Base-by-base conservation (phyloP, 2,329 filamentous ascomycete species). In the Amylocarpus encephaloides region DNA sequence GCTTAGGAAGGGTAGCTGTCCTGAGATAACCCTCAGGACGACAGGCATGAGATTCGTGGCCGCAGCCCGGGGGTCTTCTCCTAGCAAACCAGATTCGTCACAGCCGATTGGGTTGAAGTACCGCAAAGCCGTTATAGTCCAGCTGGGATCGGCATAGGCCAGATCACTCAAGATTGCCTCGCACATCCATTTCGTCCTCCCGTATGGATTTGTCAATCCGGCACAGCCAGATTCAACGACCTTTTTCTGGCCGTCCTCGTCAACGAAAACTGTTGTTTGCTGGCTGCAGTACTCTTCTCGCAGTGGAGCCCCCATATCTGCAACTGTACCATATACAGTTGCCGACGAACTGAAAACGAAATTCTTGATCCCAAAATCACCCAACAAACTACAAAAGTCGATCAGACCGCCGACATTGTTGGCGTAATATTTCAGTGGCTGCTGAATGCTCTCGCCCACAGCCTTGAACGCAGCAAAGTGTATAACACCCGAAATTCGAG, bases 51-150 rank as follows among this genome's bases (percentile, higher is more conserved):
- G 71, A 61, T 86, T 85, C 35, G 78, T 82, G 7, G 82, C 79
- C 33, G 71, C 74, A 50, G 76, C 76, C 49, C 76, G 73, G 19
- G 82, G 82, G 62, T 83, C 78, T 67, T 85, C 82, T 15, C 81
- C 79, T 10, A 85, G 69, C 6, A 82, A 68, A 13, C 82, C 82
- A 2, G 79, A 83, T 22, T 78, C 70, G 60, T 85, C 79, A 63
- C 80, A 84, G 6, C 82, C 82, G 47, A 84, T 77, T 1, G 82
- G 82, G 55, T 85, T 85, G 69, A 85, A 85, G 66, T 85, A 85
- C 29, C 82, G 73, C 26, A 85, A 70, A 4, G 79, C 78, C 32
- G 80, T 78, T 56, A 84, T 80, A 13, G 75, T 76, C 79, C 80
- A 83, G 19, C 75, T 72, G 5, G 79, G 73, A 62, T 85, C 79